phyloP scores from a whole-genome alignment of 352 stramenopile genomes.

The Phytophthora vignae region DNA sequence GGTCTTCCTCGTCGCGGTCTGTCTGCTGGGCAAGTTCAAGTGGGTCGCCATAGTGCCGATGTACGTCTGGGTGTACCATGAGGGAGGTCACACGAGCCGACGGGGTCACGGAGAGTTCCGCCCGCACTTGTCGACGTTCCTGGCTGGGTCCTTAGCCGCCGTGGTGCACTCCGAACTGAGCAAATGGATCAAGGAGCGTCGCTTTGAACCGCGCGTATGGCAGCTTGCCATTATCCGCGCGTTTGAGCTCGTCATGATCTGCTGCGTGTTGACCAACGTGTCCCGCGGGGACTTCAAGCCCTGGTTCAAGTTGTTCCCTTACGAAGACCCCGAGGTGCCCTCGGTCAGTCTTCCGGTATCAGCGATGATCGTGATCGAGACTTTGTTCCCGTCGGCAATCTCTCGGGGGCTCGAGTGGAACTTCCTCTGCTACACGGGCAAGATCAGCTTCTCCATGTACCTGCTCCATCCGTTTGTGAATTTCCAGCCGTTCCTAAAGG shows the following conservation, averaged over 20 bases:
- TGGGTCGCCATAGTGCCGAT: constrained; percentile 4
- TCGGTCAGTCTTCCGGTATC: not conserved
- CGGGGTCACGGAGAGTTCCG: not conserved
- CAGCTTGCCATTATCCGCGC: not conserved
- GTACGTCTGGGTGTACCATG: constrained; percentile 24
- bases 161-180: constrained; percentile 8
- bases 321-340: not conserved
- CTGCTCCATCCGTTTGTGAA: constrained; percentile 44
- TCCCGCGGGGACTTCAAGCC: not conserved
- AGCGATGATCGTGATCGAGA: constrained; percentile 11
- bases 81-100: constrained; percentile 2
- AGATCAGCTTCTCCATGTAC: constrained; percentile 54
- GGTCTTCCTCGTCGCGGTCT: constrained; percentile 26
- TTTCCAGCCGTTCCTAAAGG: not conserved
- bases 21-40: constrained; percentile 1
- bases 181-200: constrained; percentile 7
- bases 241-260: not conserved
- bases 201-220: not conserved
- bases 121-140: constrained; percentile 12
- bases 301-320: not conserved
- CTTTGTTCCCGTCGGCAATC: constrained; percentile 21
- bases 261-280: not conserved
- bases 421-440: constrained; percentile 40
- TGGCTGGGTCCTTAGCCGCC: constrained; percentile 14
- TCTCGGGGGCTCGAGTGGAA: constrained; percentile 44